phyloP scores from a whole-genome alignment of 202 grass and related monocot genomes.

The Panicum virgatum region DNA sequence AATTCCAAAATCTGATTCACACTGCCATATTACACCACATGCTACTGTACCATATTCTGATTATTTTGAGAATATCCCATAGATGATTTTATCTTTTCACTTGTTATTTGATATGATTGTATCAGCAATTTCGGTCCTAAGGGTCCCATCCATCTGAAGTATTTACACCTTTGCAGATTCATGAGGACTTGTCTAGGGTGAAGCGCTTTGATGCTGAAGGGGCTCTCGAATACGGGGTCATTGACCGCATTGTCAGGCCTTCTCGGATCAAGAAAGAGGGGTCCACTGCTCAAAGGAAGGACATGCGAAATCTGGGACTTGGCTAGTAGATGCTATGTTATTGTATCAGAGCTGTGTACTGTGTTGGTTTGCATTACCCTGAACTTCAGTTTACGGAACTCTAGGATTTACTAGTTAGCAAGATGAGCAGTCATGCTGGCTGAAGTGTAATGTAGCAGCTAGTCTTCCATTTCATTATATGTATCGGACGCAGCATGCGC shows the following conservation, averaged over 20 bases:
- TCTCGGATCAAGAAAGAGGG: constrained; percentile 67
- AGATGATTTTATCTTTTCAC: background rate
- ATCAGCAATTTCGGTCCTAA: background rate
- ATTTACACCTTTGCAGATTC: constrained; percentile 35
- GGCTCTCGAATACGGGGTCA: constrained; percentile 84
- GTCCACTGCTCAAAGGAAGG: constrained; percentile 39
- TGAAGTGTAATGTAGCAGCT: background rate
- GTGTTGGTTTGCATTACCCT: background rate
- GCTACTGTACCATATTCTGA: background rate
- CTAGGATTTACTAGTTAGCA: background rate
- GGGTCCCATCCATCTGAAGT: background rate
- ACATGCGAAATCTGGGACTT: constrained; percentile 51
- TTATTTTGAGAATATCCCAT: background rate
- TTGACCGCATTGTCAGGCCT: constrained; percentile 69
- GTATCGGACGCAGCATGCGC: background rate
- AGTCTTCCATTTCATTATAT: background rate
- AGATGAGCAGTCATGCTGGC: background rate
- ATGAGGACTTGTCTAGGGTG: constrained; percentile 50
- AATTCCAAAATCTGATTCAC: background rate
- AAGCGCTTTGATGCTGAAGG: constrained; percentile 70
- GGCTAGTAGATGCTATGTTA: constrained; percentile 36
- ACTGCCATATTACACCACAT: background rate
- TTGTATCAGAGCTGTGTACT: background rate
- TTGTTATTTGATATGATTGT: background rate
- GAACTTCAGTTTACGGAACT: background rate